Percentiles rank a stretch among this genome's conserved stretches.
Evolutionary conservation across 805 yeast genomes (phyloP).

Genomic region (Sporopachydermia lactativora): DNA sequence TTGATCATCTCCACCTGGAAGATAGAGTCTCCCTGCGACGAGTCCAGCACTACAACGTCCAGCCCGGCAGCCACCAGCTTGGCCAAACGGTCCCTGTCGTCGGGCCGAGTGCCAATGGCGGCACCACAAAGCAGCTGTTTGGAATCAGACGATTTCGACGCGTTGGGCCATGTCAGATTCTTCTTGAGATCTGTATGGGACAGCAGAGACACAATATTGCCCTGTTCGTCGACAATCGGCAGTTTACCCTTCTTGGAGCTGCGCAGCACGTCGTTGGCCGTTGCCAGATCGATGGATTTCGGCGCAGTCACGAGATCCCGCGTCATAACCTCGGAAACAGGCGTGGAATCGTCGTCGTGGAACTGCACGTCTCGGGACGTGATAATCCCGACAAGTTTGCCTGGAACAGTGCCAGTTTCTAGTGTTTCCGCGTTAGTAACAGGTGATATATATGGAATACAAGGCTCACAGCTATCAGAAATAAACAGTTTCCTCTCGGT

Average conservation of each 20-base stretch:
- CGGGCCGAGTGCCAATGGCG: constrained; percentile 87
- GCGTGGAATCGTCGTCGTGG: constrained; percentile 53
- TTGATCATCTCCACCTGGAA: constrained; percentile 90
- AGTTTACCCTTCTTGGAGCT: constrained; percentile 94
- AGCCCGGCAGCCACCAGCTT: constrained; percentile 90
- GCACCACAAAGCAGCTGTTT: constrained; percentile 98
- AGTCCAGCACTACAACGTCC: constrained; percentile 90
- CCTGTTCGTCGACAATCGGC: constrained; percentile 73
- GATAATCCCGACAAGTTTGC: constrained; percentile 86
- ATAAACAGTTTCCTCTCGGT: constrained; percentile 72
- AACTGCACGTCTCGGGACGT: constrained; percentile 97
- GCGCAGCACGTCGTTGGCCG: constrained; percentile 86
- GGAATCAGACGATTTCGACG: constrained; percentile 84
- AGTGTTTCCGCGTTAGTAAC: constrained; percentile 15
- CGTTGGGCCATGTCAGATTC: constrained; percentile 85
- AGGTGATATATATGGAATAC: neutral
- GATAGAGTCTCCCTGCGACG: constrained; percentile 94
- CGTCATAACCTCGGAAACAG: constrained; percentile 78
- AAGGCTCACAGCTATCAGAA: constrained; percentile 22
- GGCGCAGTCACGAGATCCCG: constrained; percentile 72
- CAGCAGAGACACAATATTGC: constrained; percentile 72
- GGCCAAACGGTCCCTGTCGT: constrained; percentile 73
- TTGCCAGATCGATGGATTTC: constrained; percentile 64
- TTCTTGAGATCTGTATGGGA: constrained; percentile 96
- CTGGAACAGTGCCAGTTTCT: constrained; percentile 80